Evolutionary conservation across 2,329 filamentous ascomycete genomes (phyloP), one percentile per base, ranked within the genome.

Genomic region (Colletotrichum sp.): DNA sequence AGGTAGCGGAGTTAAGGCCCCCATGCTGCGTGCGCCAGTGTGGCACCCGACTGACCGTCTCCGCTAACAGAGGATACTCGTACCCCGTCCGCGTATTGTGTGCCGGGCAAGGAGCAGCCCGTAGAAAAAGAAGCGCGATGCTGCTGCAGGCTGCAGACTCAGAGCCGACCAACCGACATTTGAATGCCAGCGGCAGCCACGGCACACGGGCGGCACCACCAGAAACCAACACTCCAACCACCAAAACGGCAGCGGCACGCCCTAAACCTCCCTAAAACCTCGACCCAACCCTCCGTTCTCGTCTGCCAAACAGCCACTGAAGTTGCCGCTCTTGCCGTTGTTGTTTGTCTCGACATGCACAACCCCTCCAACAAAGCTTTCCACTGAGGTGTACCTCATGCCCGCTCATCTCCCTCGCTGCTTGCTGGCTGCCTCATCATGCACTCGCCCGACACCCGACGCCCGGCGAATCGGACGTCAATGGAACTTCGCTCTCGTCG

Each of bases 241-340:
- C 65, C 71, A 62, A 62, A 70, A 30, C 66, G 66, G 71, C 71
- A 70, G 30, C 32, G 55, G 24, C 21, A 26, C 28, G 71, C 30
- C 21, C 36, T 32, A 39, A 30, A 39, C 9, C 12, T n/a, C 21
- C 21, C 71, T n/a, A 36, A 62, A 28, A 28, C 34, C 44, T 49
- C 24, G 16, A 15, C n/a, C 57, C 57, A 66, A 49, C 44, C 34
- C 30, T 30, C 68, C 63, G 60, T 60, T 72, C 62, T 60, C 69
- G 55, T 75, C 63, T 12, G 30, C 69, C n/a, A 72, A 72, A 30
- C 63, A 68, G 70, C 44, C 63, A 72, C 69, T 52, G n/a, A 21
- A 36, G 3, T 28, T 72, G 73, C 73, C 69, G 73, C 57, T 44
- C 32, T 67, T 72, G 63, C 73, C 69, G 63, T 73, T 55, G 32